Evolutionary conservation across 345 rosid species (phyloP).

Genomic region (Eutrema heterophyllum): DNA sequence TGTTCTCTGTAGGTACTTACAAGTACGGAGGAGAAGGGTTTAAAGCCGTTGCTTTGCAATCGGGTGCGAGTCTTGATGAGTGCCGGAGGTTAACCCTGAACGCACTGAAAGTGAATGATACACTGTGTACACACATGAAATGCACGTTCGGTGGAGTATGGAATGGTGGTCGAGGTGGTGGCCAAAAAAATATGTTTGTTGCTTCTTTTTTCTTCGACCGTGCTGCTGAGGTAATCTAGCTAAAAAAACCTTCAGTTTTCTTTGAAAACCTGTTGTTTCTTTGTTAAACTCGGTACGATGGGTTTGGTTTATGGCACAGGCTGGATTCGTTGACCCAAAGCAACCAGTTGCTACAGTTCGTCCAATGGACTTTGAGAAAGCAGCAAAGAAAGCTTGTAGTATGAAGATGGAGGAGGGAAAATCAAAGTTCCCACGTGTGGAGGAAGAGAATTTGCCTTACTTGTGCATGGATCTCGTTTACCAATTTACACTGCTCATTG

Average conservation of each 20-base stretch:
- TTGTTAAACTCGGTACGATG: neutral
- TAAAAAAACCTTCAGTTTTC: neutral
- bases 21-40: constrained; percentile 62
- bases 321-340: constrained; percentile 60
- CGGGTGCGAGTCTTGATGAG: constrained; percentile 70
- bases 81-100: constrained; percentile 61
- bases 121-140: constrained; percentile 79
- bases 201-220: constrained; percentile 97
- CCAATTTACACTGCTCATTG: constrained; percentile 68
- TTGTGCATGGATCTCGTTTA: constrained; percentile 95
- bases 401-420: constrained; percentile 61
- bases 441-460: constrained; percentile 56
- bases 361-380: constrained; percentile 67
- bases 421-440: constrained; percentile 45
- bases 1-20: constrained; percentile 51
- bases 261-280: neutral
- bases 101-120: constrained; percentile 81
- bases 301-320: constrained; percentile 36
- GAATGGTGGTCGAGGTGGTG: constrained; percentile 99
- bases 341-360: constrained; percentile 70
- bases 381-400: constrained; percentile 86
- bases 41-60: constrained; percentile 49
- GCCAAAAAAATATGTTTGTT: constrained; percentile 83
- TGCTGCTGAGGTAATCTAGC: constrained; percentile 82
- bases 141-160: constrained; percentile 96